These are phyloP conservation scores for Clavulina sp. DNA, from an alignment of 768 basidiomycete species.

Conservation along the genomic window DNA sequence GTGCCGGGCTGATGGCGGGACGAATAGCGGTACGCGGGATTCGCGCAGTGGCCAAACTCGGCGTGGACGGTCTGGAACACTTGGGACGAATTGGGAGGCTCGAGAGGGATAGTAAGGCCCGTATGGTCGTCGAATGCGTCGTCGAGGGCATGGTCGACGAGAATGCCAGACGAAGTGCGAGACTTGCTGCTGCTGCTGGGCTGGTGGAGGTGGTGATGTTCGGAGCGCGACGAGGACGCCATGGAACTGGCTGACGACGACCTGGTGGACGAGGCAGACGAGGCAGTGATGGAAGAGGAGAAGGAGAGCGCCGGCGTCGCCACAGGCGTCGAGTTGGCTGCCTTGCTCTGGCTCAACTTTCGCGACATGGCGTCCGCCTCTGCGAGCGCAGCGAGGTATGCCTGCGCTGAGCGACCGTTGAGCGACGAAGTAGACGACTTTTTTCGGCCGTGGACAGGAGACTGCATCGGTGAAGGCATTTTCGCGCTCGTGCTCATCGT, in stretches of 20 bases:
- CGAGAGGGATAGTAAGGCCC: slow-evolving; percentile 39
- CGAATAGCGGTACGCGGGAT: slow-evolving; percentile 51
- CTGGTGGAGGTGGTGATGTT: slow-evolving; percentile 11
- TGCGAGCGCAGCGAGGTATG: slow-evolving; percentile 2
- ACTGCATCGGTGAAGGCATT: slow-evolving; percentile 2
- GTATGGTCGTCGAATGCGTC: slow-evolving; percentile 1
- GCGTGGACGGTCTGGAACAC: slow-evolving; percentile 64
- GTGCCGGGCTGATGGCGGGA: slow-evolving; percentile 38
- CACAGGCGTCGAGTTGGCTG: slow-evolving; percentile 23
- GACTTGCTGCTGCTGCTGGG: no score
- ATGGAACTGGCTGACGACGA: slow-evolving; percentile 3
- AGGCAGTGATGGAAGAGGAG: slow-evolving; percentile 37
- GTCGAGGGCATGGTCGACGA: neutral
- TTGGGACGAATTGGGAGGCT: slow-evolving; percentile 68
- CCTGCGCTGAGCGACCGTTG: neutral
- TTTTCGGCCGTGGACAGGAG: neutral
- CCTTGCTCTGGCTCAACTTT: neutral
- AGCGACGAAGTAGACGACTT: neutral
- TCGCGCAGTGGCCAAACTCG: slow-evolving; percentile 84
- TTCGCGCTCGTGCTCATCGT: no score
- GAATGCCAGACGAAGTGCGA: neutral
- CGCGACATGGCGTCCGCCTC: slow-evolving; percentile 5
- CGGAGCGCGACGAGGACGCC: slow-evolving; percentile 2
- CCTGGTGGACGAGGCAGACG: slow-evolving; percentile 1
- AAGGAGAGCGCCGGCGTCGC: slow-evolving; percentile 58